These are phyloP conservation scores for Vanrija humicola DNA, from an alignment of 1,284 basidiomycete genomes.

Conservation along the genomic window DNA sequence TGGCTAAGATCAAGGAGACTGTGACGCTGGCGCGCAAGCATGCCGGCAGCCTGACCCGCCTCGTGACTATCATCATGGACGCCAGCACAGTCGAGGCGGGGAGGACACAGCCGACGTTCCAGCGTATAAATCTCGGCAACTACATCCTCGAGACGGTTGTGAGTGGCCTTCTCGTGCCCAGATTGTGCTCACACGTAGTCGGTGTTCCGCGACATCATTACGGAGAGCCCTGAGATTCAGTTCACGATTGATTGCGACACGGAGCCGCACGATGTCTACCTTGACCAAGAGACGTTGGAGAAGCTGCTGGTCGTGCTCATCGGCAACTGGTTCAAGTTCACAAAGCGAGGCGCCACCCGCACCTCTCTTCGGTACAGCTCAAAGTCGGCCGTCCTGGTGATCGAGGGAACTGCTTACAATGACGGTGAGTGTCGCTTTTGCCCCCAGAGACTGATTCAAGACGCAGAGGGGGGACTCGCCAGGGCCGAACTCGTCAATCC, in stretches of 20 bases:
- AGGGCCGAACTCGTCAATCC: too few relatives aligned
- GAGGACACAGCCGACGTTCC: slow-evolving; percentile 42
- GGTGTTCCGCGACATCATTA: slow-evolving; percentile 36
- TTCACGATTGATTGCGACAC: slow-evolving; percentile 46
- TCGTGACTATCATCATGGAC: slow-evolving; percentile 48
- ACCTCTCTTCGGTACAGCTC: slow-evolving; percentile 22
- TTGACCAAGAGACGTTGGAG: slow-evolving; percentile 50
- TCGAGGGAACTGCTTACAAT: slow-evolving; percentile 46
- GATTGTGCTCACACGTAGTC: too few relatives aligned
- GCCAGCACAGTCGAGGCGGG: slow-evolving; percentile 45
- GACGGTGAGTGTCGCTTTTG: too few relatives aligned
- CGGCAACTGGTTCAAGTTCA: slow-evolving; percentile 48
- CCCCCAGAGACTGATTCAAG: too few relatives aligned
- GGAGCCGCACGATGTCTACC: slow-evolving; percentile 34
- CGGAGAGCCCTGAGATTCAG: slow-evolving; percentile 34
- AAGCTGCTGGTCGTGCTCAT: slow-evolving; percentile 50
- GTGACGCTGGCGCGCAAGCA: too few relatives aligned
- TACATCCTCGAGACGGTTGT: slow-evolving; percentile 39
- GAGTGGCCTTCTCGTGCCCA: too few relatives aligned
- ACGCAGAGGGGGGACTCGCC: too few relatives aligned
- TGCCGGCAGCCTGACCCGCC: slow-evolving; percentile 30
- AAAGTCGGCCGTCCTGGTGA: slow-evolving; percentile 30
- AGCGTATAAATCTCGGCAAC: slow-evolving; percentile 43
- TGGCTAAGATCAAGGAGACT: too few relatives aligned
- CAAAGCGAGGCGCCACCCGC: slow-evolving; percentile 22